Evolutionary conservation across 306 rosid genomes (phyloP).

Genomic region (Casuarina equisetifolia): DNA sequence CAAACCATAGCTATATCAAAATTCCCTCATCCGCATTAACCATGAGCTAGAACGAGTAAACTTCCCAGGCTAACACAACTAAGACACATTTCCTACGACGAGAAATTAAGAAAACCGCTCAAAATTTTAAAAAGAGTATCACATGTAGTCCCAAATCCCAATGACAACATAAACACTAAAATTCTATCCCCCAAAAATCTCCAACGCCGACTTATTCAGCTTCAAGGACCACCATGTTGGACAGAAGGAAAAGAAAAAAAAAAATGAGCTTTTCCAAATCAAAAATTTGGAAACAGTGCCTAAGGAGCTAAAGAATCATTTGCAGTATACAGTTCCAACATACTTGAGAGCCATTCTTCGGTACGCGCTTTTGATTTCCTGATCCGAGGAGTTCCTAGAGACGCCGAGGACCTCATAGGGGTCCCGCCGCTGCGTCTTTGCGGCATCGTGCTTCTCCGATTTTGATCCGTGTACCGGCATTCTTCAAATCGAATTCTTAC

Average conservation of each 20-base stretch:
- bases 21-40: background rate
- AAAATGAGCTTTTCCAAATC: background rate
- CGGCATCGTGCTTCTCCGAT: slow-evolving; percentile 71
- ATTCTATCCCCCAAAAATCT: background rate
- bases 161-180: background rate
- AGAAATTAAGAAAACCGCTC: background rate
- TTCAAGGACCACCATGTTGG: background rate
- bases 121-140: background rate
- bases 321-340: slow-evolving; percentile 8
- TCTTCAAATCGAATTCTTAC: slow-evolving; percentile 3
- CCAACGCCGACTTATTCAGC: slow-evolving; percentile 2
- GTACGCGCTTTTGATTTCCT: slow-evolving; percentile 92
- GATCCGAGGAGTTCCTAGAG: slow-evolving; percentile 79
- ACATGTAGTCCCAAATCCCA: background rate
- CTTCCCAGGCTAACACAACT: background rate
- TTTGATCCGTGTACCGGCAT: slow-evolving; percentile 82
- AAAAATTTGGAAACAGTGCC: background rate
- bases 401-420: slow-evolving; percentile 97
- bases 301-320: background rate
- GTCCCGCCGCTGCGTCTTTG: slow-evolving; percentile 78
- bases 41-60: background rate
- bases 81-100: background rate
- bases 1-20: background rate
- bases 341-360: slow-evolving; percentile 97
- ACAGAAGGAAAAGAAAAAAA: background rate